phyloP scores from a whole-genome alignment of 192 early-diverging fungal species.

The Linnemannia exigua region DNA sequence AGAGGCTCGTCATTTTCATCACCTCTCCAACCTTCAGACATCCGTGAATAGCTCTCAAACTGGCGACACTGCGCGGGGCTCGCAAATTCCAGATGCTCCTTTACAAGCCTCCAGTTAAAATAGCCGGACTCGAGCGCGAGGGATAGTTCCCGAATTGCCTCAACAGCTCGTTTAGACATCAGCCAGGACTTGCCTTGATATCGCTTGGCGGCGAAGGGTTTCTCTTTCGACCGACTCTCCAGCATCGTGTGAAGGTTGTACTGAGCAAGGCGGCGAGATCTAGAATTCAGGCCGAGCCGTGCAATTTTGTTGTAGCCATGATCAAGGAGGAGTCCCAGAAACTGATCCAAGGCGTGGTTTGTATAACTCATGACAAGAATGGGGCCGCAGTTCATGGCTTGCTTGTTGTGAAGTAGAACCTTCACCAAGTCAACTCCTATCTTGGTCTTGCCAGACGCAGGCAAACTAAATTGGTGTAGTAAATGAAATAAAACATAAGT shows the following conservation, averaged over 20 bases:
- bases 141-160: not conserved
- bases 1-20: not conserved
- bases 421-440: conserved; percentile 63
- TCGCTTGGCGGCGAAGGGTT: not conserved
- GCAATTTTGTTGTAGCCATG: conserved; percentile 49
- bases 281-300: conserved; percentile 60
- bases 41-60: not conserved
- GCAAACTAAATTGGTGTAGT: conserved; percentile 39
- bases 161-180: not conserved
- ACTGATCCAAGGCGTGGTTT: conserved; percentile 73
- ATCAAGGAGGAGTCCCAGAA: conserved; percentile 63
- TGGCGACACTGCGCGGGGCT: not conserved
- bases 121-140: not conserved
- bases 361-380: conserved; percentile 64
- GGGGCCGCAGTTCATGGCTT: conserved; percentile 33
- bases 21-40: not conserved
- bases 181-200: not conserved
- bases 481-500: not conserved
- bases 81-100: not conserved
- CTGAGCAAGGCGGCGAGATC: conserved; percentile 11
- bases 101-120: not conserved
- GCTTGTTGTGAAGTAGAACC: conserved; percentile 38
- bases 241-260: conserved; percentile 16
- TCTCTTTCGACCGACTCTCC: not conserved
- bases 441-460: conserved; percentile 62